phyloP scores from a whole-genome alignment of 768 basidiomycete species.

The Boletales sp. region DNA sequence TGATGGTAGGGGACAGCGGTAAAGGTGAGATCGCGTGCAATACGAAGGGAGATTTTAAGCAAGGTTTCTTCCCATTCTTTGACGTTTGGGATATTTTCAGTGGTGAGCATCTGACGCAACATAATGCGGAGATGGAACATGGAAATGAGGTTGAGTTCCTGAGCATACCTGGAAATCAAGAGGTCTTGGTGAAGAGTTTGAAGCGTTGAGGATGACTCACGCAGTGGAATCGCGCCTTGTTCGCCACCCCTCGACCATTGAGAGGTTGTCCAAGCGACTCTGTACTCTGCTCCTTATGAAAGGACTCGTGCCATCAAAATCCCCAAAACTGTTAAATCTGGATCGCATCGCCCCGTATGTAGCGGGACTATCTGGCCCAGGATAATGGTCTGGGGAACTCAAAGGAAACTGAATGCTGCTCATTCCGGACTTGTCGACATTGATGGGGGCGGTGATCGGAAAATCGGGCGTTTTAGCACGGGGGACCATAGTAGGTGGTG shows the following conservation, averaged over 20 bases:
- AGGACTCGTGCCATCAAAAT: conserved; percentile 68
- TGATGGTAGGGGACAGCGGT: conserved; percentile 65
- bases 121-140: conserved; percentile 89
- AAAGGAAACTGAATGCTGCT: conserved; percentile 82
- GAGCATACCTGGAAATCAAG: conserved; percentile 56
- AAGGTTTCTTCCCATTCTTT: conserved; percentile 88
- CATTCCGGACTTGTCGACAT: conserved; percentile 43
- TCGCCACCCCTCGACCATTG: conserved; percentile 72
- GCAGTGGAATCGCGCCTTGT: conserved; percentile 86
- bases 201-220: conserved; percentile 43
- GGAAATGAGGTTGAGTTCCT: conserved; percentile 80
- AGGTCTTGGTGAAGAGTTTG: conserved; percentile 1
- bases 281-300: conserved; percentile 85
- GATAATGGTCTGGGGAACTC: conserved; percentile 66
- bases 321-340: conserved; percentile 68
- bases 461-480: conserved; percentile 55
- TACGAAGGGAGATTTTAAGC: conserved; percentile 75
- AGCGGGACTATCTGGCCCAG: conserved; percentile 52
- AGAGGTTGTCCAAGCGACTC: conserved; percentile 63
- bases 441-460: conserved; percentile 50
- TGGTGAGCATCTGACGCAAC: conserved; percentile 85
- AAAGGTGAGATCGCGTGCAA: conserved; percentile 83
- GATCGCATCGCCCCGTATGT: conserved; percentile 48
- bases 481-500: conserved; percentile 31
- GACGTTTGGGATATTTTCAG: conserved; percentile 77